Percentiles rank a stretch among this genome's conserved stretches.
Conservation (phyloP, 768 basidiomycete species). For the Leccinum imitatum region DNA sequence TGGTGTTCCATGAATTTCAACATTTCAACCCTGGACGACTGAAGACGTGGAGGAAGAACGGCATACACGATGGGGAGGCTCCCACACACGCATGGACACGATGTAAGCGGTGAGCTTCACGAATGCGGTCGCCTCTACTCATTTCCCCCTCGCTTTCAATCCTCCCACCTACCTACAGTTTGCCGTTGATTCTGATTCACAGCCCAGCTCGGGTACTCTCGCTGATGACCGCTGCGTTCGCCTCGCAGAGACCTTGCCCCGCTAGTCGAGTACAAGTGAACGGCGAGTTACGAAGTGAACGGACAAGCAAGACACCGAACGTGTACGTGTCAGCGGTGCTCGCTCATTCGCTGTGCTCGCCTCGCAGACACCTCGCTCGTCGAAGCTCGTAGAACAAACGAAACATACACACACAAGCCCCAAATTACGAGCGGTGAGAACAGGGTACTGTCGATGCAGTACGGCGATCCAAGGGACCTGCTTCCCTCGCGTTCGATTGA, state of each 20-base stretch:
- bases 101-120: conserved; percentile 12
- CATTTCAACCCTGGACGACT: conserved; percentile 35
- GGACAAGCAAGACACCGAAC: conserved; percentile 16
- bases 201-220: neutral
- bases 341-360: conserved; percentile 14
- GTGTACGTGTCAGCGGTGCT: neutral
- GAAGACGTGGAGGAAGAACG: conserved; percentile 9
- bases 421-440: conserved; percentile 15
- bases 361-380: conserved; percentile 21
- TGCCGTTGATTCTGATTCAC: conserved; percentile 9
- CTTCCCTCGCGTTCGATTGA: conserved; percentile 16
- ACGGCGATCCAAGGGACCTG: conserved; percentile 4
- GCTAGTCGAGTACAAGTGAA: neutral
- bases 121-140: neutral
- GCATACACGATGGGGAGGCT: conserved; percentile 17
- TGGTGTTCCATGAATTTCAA: conserved; percentile 62
- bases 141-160: neutral
- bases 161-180: neutral
- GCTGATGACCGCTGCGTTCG: conserved; percentile 7
- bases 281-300: conserved; percentile 7
- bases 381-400: conserved; percentile 9
- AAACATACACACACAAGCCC: neutral
- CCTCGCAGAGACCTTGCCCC: conserved; percentile 21
- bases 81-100: conserved; percentile 3
- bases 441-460: neutral